These are phyloP conservation scores for Trypanosoma vivax DNA, from an alignment of 208 protist species.

Conservation along the genomic window DNA sequence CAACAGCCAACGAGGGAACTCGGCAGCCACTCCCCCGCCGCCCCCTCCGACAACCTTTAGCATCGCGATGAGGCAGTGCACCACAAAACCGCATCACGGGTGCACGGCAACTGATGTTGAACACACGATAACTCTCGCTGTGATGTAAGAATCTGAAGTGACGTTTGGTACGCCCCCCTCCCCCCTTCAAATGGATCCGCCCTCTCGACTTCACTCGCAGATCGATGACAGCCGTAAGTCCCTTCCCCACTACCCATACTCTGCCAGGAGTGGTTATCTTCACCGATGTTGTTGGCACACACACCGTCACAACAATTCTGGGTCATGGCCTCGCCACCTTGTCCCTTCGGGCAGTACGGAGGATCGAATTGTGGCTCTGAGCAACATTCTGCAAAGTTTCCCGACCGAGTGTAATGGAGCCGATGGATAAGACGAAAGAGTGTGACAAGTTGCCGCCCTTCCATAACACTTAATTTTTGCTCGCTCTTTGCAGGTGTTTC, in stretches of 20 bases:
- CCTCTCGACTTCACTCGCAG: background rate
- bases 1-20: no score
- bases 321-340: no score
- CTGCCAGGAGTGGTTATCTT: no score
- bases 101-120: conserved; percentile 1
- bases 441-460: conserved; percentile 44
- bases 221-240: no score
- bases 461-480: conserved; percentile 3
- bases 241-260: no score
- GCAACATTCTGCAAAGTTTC: background rate
- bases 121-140: conserved; percentile 9
- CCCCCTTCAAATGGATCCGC: background rate
- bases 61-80: background rate
- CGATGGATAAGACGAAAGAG: conserved; percentile 65
- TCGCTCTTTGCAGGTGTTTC: background rate
- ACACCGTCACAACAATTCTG: no score
- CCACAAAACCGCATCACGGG: conserved; percentile 5
- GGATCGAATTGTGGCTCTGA: background rate
- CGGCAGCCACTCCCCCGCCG: background rate
- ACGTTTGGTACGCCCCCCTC: background rate
- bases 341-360: no score
- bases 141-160: conserved; percentile 5
- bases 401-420: conserved; percentile 41
- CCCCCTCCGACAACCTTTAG: conserved; percentile 3
- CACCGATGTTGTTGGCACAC: no score